phyloP scores from a whole-genome alignment of 176 grass and related monocot genomes.

The Avena sativa region DNA sequence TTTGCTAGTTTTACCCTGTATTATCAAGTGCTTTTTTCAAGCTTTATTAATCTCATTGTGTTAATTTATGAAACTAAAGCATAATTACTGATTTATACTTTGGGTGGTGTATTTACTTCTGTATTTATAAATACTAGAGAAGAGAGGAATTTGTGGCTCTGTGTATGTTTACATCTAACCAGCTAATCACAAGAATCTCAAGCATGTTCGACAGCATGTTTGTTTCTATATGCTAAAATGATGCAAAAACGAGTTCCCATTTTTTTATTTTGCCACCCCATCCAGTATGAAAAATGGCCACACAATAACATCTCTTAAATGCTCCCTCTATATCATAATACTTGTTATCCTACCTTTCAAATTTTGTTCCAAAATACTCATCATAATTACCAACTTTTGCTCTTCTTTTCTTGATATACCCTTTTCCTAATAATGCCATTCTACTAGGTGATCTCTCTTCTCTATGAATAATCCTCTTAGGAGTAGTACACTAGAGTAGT shows the following conservation, averaged over 20 bases:
- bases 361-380: neutral
- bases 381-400: neutral
- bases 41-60: slow-evolving; percentile 20
- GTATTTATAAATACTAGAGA: neutral
- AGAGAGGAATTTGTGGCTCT: neutral
- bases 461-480: too few species aligned
- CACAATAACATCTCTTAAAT: neutral
- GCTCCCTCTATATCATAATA: neutral
- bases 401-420: neutral
- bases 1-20: slow-evolving; percentile 9
- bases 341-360: neutral
- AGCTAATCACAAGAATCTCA: slow-evolving; percentile 3
- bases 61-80: neutral
- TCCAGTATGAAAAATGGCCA: neutral
- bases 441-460: neutral
- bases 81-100: slow-evolving; percentile 30
- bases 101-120: neutral
- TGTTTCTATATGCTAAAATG: too few species aligned
- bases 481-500: too few species aligned
- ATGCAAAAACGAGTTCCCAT: neutral
- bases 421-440: neutral
- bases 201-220: neutral
- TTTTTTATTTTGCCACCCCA: neutral
- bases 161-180: neutral
- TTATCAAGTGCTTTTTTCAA: slow-evolving; percentile 4